A percentile compares a stretch with the other conserved stretches of the same genome.
Evolutionary conservation across 2,329 filamentous ascomycete species (phyloP).

Genomic region (Aspergillus caelatus): DNA sequence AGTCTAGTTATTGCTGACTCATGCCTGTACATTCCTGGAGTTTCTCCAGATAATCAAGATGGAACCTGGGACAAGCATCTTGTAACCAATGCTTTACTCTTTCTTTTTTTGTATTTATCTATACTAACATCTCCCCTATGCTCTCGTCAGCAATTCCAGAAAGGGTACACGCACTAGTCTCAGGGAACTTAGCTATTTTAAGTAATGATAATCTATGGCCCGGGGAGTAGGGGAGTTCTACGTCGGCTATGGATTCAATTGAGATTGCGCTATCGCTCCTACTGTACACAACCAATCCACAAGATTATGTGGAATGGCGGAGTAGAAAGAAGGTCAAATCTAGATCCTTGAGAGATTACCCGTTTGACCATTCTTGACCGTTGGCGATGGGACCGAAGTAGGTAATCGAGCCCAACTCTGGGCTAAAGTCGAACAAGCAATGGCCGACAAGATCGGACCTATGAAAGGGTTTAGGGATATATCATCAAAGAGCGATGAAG

Average conservation of each 20-base stretch:
- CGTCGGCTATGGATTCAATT: background rate
- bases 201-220: background rate
- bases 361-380: background rate
- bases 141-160: background rate
- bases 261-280: background rate
- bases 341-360: background rate
- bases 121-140: background rate
- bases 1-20: background rate
- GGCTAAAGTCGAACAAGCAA: background rate
- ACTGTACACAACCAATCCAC: background rate
- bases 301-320: background rate
- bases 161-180: background rate
- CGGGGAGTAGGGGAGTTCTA: background rate
- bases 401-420: background rate
- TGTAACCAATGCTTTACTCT: background rate
- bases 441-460: background rate
- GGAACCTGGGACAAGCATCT: background rate
- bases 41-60: background rate
- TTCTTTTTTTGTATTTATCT: background rate
- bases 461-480: background rate
- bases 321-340: background rate
- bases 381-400: background rate
- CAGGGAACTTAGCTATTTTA: background rate
- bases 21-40: background rate
- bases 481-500: background rate